These are phyloP conservation scores for Cyclotella sp. DNA, from an alignment of 108 stramenopile species.

Conservation along the genomic window DNA sequence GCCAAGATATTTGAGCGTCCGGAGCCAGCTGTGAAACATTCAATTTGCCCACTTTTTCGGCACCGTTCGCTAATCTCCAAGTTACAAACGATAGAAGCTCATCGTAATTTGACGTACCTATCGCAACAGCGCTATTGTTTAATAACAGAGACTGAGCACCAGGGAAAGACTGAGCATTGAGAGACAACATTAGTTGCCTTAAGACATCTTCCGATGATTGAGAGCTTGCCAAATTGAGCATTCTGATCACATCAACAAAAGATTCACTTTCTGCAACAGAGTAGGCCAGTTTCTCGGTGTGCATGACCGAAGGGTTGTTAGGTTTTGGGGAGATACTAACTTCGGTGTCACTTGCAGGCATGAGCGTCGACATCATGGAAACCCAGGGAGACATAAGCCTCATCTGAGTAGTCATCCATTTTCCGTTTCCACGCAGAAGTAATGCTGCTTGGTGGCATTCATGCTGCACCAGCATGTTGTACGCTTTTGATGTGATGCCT, in stretches of 20 bases:
- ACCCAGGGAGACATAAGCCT: slow-evolving; percentile 74
- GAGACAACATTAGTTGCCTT: slow-evolving; percentile 59
- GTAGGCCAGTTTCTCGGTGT: slow-evolving; percentile 57
- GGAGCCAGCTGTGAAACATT: slow-evolving; percentile 72
- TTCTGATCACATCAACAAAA: slow-evolving; percentile 59
- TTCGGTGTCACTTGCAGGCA: slow-evolving; percentile 60
- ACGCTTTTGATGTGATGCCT: slow-evolving; percentile 71
- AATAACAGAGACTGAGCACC: not conserved
- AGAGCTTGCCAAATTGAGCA: slow-evolving; percentile 70
- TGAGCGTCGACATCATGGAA: slow-evolving; percentile 64
- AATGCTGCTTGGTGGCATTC: slow-evolving; percentile 65
- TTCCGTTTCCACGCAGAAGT: slow-evolving; percentile 71
- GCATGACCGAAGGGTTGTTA: slow-evolving; percentile 59
- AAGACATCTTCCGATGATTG: slow-evolving; percentile 62
- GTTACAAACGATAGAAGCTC: slow-evolving; percentile 5
- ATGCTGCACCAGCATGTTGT: slow-evolving; percentile 65
- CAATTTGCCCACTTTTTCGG: not conserved
- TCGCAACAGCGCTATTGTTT: not conserved
- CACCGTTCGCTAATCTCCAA: not conserved
- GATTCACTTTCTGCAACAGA: slow-evolving; percentile 50
- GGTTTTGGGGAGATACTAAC: slow-evolving; percentile 64
- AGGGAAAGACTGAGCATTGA: slow-evolving; percentile 8
- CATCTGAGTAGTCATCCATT: slow-evolving; percentile 55
- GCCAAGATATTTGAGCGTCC: slow-evolving; percentile 61
- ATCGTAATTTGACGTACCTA: not conserved